A percentile compares a stretch with the other conserved stretches of the same genome.
phyloP scores from a whole-genome alignment of 2,329 filamentous ascomycete genomes.

The Tolypocladium guangdongense region DNA sequence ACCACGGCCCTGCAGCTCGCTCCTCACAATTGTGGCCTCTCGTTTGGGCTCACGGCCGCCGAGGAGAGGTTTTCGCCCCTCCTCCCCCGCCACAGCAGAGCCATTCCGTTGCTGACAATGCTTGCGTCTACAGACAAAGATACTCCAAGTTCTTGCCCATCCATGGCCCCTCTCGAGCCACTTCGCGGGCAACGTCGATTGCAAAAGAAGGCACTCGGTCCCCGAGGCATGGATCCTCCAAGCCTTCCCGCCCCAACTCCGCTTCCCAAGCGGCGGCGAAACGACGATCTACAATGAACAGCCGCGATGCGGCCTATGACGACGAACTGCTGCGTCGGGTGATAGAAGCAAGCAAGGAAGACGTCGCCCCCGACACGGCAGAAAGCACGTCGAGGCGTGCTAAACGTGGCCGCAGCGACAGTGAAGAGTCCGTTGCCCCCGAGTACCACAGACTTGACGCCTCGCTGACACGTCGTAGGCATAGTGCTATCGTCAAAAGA shows the following conservation, averaged over 20 bases:
- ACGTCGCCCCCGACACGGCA: constrained; percentile 39
- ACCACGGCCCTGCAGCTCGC: neutral
- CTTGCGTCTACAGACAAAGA: constrained; percentile 39
- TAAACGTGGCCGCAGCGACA: constrained; percentile 82
- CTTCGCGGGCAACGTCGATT: constrained; percentile 53
- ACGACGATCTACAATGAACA: constrained; percentile 94
- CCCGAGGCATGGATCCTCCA: constrained; percentile 41
- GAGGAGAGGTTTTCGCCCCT: neutral
- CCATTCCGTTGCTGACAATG: constrained; percentile 22
- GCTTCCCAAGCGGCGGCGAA: constrained; percentile 56
- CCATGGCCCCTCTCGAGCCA: constrained; percentile 42
- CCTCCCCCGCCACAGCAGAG: neutral
- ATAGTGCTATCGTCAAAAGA: constrained; percentile 62
- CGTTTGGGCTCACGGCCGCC: neutral
- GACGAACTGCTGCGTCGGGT: constrained; percentile 82
- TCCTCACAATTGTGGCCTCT: neutral
- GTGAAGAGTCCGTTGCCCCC: constrained; percentile 68
- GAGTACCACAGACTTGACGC: constrained; percentile 12
- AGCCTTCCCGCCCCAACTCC: constrained; percentile 42
- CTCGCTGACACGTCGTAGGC: constrained; percentile 36
- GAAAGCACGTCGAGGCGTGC: constrained; percentile 52
- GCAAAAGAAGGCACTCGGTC: constrained; percentile 50
- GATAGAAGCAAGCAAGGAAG: constrained; percentile 90
- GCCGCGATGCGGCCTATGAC: constrained; percentile 86
- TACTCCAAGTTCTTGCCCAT: constrained; percentile 57